phyloP scores from a whole-genome alignment of 2,329 filamentous ascomycete genomes.

The Emmonsiellopsis sp. region DNA sequence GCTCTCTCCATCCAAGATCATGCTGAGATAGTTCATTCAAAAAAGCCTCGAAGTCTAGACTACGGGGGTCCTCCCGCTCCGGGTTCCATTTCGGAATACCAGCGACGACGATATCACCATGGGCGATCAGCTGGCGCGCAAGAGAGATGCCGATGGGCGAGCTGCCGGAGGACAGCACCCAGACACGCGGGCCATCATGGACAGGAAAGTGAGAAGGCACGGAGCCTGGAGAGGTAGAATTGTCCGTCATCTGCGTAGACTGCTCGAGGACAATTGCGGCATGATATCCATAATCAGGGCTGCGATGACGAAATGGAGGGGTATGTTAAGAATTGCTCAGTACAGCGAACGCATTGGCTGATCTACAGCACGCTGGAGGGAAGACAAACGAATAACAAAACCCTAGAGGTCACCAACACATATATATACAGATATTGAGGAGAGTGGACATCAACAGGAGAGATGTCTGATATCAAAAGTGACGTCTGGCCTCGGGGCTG shows the following conservation, averaged over 20 bases:
- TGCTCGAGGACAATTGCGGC: background rate
- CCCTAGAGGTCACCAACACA: too few species aligned
- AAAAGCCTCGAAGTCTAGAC: constrained; percentile 70
- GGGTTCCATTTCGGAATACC: constrained; percentile 73
- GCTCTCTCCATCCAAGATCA: constrained; percentile 69
- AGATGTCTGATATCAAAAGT: too few species aligned
- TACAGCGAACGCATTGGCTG: too few species aligned
- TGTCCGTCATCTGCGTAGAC: constrained; percentile 27
- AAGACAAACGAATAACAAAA: too few species aligned
- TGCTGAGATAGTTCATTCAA: constrained; percentile 48
- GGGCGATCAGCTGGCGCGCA: constrained; percentile 70
- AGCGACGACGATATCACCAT: constrained; percentile 83
- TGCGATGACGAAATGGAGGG: background rate
- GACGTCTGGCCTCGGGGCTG: too few species aligned
- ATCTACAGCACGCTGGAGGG: too few species aligned
- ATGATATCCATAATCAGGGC: background rate
- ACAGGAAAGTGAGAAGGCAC: constrained; percentile 45
- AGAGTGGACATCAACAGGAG: too few species aligned
- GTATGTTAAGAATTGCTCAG: background rate
- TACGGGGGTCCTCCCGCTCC: constrained; percentile 62
- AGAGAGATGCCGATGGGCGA: constrained; percentile 78
- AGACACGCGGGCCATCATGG: constrained; percentile 67
- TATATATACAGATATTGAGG: too few species aligned
- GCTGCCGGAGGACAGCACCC: constrained; percentile 82
- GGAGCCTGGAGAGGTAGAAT: constrained; percentile 23